Evolutionary conservation across 495 filamentous ascomycete species (phyloP).

Genomic region (Penicillium tannophilum): DNA sequence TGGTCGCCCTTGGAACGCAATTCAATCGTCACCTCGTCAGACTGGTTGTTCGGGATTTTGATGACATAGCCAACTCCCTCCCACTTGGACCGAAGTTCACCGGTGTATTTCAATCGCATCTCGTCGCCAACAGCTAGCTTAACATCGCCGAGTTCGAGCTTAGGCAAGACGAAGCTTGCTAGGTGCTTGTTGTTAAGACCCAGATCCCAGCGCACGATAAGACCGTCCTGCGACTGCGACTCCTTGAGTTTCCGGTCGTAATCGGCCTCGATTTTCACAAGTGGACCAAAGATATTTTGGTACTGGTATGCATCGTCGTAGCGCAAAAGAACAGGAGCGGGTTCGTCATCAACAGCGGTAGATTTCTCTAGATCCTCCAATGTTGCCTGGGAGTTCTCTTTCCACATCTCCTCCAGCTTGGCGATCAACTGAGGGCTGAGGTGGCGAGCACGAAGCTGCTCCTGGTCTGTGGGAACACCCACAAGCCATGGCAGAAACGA

Average conservation of each 20-base stretch:
- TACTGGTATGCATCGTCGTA: conserved; percentile 99
- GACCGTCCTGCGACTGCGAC: conserved; percentile 91
- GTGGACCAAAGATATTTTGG: conserved; percentile 96
- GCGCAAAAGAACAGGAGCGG: conserved; percentile 86
- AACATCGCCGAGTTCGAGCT: conserved; percentile 96
- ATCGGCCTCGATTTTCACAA: conserved; percentile 99
- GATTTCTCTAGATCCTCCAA: conserved; percentile 92
- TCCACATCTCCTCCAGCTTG: conserved; percentile 98
- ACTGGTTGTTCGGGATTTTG: conserved; percentile 99
- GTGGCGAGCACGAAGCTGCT: conserved; percentile 93
- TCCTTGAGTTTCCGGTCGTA: conserved; percentile 99
- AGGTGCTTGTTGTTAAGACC: conserved; percentile 98
- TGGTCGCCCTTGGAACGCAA: conserved; percentile 86
- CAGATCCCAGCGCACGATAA: conserved; percentile 93
- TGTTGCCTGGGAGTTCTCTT: conserved; percentile 88
- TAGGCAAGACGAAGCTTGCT: conserved; percentile 93
- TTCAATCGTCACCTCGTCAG: conserved; percentile 96
- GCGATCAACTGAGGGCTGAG: conserved; percentile 95
- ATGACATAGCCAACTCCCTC: conserved; percentile 99
- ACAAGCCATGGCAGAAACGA: conserved; percentile 97
- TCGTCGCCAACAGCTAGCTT: conserved; percentile 98
- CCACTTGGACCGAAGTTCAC: conserved; percentile 92
- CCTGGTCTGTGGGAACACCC: conserved; percentile 82
- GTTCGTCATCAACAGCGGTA: conserved; percentile 91
- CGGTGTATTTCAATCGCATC: conserved; percentile 96